These are phyloP conservation scores for Cryptococcus sp. DNA, from an alignment of 1,284 basidiomycete species.

Conservation along the genomic window DNA sequence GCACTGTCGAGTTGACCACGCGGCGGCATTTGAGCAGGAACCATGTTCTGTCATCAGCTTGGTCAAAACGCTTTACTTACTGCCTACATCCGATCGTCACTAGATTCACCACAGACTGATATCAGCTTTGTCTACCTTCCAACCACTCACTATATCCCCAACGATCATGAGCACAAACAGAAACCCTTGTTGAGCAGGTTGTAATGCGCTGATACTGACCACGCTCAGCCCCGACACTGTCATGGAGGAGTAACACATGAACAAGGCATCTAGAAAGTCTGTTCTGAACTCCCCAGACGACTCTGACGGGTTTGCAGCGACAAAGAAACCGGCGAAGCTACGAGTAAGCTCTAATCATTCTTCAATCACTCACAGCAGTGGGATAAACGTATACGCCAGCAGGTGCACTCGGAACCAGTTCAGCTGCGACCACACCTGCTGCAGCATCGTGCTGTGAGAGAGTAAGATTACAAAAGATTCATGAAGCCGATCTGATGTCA, in stretches of 20 bases:
- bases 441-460: not conserved
- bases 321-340: constrained; percentile 22
- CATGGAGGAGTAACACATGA: constrained; percentile 28
- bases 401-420: constrained; percentile 29
- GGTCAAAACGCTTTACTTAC: constrained; percentile 9
- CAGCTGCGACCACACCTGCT: constrained; percentile 6
- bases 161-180: constrained; percentile 20
- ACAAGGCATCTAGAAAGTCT: constrained; percentile 18
- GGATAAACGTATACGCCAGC: constrained; percentile 16
- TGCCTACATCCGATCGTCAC: constrained; percentile 20
- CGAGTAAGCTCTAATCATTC: not conserved
- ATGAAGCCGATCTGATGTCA: no score
- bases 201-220: constrained; percentile 18
- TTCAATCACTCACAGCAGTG: constrained; percentile 12
- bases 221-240: constrained; percentile 13
- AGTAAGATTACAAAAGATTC: no score
- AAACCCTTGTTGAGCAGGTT: constrained; percentile 21
- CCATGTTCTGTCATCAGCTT: constrained; percentile 3
- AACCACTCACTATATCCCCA: constrained; percentile 20
- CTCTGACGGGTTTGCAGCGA: constrained; percentile 14
- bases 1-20: constrained; percentile 7
- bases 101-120: constrained; percentile 17
- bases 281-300: constrained; percentile 7
- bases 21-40: constrained; percentile 1
- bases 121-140: not conserved